Evolutionary conservation across 345 rosid genomes (phyloP).

Genomic region (Citrus australasica): DNA sequence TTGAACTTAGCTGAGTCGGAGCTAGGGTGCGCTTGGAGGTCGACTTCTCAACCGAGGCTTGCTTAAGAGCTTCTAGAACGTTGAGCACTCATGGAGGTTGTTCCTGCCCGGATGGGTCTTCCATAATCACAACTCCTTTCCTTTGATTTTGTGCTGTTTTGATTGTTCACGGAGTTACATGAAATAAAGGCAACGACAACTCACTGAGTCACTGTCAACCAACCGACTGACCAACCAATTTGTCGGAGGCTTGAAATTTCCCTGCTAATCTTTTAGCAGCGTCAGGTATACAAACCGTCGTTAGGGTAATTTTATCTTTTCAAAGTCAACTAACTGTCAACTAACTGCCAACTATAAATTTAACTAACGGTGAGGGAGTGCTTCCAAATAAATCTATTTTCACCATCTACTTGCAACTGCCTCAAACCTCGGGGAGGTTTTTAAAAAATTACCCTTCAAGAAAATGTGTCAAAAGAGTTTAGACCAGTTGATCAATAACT

Average conservation of each 20-base stretch:
- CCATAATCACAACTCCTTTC: constrained; percentile 12
- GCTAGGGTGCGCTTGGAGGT: constrained; percentile 41
- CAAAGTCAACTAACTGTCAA: too few relatives aligned
- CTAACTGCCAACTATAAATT: too few relatives aligned
- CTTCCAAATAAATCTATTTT: too few relatives aligned
- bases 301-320: too few relatives aligned
- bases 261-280: too few relatives aligned
- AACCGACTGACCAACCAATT: too few relatives aligned
- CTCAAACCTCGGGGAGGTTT: too few relatives aligned
- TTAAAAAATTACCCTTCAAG: too few relatives aligned
- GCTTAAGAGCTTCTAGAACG: constrained; percentile 62
- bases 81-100: constrained; percentile 26
- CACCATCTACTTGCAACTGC: too few relatives aligned
- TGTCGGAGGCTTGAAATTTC: too few relatives aligned
- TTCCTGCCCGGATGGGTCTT: constrained; percentile 15
- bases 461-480: not conserved
- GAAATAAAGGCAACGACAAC: not conserved
- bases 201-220: not conserved
- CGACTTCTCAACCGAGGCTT: constrained; percentile 46
- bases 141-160: not conserved
- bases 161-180: not conserved
- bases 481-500: not conserved
- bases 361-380: too few relatives aligned
- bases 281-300: too few relatives aligned
- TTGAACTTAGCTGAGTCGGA: constrained; percentile 25